Base-by-base conservation (phyloP, 441 rosid genomes). In the Macaranga tanarius region DNA sequence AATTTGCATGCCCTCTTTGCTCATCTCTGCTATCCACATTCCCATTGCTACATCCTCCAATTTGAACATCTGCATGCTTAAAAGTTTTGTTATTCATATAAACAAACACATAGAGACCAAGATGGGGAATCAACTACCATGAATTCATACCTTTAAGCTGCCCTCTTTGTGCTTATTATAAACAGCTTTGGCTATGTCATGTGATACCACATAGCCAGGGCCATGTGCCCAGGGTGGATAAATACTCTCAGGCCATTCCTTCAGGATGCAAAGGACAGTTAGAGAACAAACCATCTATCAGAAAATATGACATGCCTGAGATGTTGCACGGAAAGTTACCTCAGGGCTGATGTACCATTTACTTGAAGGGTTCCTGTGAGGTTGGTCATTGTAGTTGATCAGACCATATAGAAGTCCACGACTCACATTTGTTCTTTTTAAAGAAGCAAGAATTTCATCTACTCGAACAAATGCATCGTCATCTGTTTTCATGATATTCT, bases 201-300 rank as follows among this genome's bases (percentile, higher is more conserved):
- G 79, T 13, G 99, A 85, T 70, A 92, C 90, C 73, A 92, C 89
- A 82, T 92, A 92, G 77, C 99, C 95, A 38, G 99, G 99, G 78
- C 98, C 98, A 78, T 91, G 99, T 2, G 97, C 99, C 95, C 93
- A 91, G n/a, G 99, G 95, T 0, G 97, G 98, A 55, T 92, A 95
- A 52, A 81, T 81, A 45, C 81, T 90, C 79, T 84, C 96, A 16
- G 86, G 83, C 95, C 97, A 92, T 85, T 95, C 99, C 99, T 92
- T 62, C 50, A 56, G 34, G 15, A 60, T 11, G 48, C 10, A 48
- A 62, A 15, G 38, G 23, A 71, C 4, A 57, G 23, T 17, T 25
- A 25, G 34, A 20, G 9, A 4, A 59, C 2, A 65, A 11, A 42
- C 47, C 47, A 42, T 42, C 7, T 42, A 42, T 1, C 6, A 42